Base-by-base conservation (phyloP, 2,329 filamentous ascomycete genomes). In the Ophiostoma sp. region DNA sequence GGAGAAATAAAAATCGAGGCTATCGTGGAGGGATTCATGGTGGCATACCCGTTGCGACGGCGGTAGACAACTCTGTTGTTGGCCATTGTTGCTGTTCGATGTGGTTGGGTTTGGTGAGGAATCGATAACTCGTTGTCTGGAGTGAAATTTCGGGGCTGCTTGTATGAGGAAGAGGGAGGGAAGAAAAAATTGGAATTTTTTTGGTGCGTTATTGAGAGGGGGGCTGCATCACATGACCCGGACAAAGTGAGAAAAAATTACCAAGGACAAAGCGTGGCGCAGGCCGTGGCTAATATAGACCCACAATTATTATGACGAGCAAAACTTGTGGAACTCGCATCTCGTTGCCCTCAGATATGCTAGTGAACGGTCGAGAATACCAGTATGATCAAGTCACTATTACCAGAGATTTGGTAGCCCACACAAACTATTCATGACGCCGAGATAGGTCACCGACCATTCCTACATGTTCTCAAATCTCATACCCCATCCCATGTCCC, bases 11-110 rank as follows among this genome's bases (percentile, higher is more conserved):
- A 41, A 42, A 63, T 42, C 38, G 40, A 63, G 40, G 18, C 60
- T 42, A 18, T 63, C 60, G 60, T 42, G 40, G 5, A 63, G n/a
- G 9, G 40, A 9, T 11, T 44, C 16, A 36, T 47, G 41, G 65
- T 47, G 45, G 88, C 89, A 83, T 87, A 92, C 89, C 87, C 86
- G 84, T 92, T 92, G 80, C 89, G 88, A 80, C 89, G 88, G 83
- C 89, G 88, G 85, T 90, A 87, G 77, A 84, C 86, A 75, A 87
- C 84, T 80, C 85, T 79, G 78, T 84, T 81, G 79, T 82, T 79
- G 75, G 81, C 79, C 85, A 87, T 87, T 81, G 79, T 85, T 81
- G 78, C 81, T 79, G 79, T 76, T 79, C 27, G 72, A 72, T 74
- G 71, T 73, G 73, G 73, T 75, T 74, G 74, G 72, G 71, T 63